phyloP scores from a whole-genome alignment of 2,329 filamentous ascomycete genomes.

The Colletotrichum sp. region DNA sequence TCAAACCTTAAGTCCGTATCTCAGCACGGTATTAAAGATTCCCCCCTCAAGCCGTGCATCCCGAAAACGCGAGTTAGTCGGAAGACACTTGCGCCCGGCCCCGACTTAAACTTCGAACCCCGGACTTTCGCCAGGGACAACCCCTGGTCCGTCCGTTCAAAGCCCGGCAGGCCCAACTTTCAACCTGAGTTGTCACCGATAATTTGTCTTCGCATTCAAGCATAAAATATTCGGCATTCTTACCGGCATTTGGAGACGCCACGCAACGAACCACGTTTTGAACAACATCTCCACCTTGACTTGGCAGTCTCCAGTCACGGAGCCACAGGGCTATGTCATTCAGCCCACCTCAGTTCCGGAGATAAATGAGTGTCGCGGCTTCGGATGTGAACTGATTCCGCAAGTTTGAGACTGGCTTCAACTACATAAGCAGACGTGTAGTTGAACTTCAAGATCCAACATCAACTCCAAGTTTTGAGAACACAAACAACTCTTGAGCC shows the following conservation, averaged over 20 bases:
- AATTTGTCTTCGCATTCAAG: not conserved
- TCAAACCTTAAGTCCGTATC: not conserved
- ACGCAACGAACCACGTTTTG: not conserved
- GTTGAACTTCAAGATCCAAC: accelerated
- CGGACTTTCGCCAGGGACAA: not conserved
- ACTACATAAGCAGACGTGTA: not conserved
- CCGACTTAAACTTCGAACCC: not conserved
- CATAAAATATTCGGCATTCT: not conserved
- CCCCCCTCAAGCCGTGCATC: not conserved
- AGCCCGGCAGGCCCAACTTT: not conserved
- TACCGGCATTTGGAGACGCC: not conserved
- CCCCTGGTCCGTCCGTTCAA: not conserved
- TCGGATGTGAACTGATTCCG: not conserved
- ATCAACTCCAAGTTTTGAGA: not conserved
- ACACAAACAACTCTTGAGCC: not conserved
- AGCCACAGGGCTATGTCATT: not conserved
- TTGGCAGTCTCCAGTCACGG: not conserved
- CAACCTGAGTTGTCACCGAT: not conserved
- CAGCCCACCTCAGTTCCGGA: not conserved
- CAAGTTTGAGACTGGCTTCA: not conserved
- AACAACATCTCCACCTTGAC: not conserved
- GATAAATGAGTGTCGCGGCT: not conserved
- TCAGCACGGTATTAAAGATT: not conserved
- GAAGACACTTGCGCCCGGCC: not conserved
- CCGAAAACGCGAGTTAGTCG: not conserved